These are phyloP conservation scores for Suillus subaureus DNA, from an alignment of 768 basidiomycete species.

Conservation along the genomic window DNA sequence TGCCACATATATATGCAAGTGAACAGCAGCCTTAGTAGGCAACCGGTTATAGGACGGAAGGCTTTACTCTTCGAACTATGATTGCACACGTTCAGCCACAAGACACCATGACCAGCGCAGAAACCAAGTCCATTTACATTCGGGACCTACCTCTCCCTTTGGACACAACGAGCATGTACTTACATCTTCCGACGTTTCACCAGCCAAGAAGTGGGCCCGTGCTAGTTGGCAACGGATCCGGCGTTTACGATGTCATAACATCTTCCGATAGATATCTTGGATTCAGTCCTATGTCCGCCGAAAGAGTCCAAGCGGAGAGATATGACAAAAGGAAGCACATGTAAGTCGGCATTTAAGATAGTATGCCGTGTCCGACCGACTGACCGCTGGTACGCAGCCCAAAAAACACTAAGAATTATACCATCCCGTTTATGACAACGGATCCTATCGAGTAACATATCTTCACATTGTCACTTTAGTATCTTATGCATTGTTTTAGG, in stretches of 20 bases:
- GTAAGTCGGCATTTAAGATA: background rate
- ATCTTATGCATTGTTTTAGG: background rate
- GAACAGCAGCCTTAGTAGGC: too few species aligned
- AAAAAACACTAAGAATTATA: constrained; percentile 15
- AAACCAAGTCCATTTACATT: background rate
- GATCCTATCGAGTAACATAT: background rate
- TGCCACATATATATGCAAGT: too few species aligned
- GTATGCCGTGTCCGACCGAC: background rate
- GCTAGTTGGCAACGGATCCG: too few species aligned
- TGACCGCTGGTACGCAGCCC: background rate
- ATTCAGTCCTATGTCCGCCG: background rate
- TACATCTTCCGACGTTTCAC: background rate
- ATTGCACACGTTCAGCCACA: background rate
- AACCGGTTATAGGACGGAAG: too few species aligned
- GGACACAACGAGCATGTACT: too few species aligned
- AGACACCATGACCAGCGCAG: background rate
- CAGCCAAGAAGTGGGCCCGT: background rate
- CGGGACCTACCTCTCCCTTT: background rate
- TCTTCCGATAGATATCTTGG: background rate
- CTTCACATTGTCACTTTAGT: background rate
- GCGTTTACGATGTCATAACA: background rate
- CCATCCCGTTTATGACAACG: constrained; percentile 16
- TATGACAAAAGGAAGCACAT: background rate
- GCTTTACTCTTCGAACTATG: too few species aligned
- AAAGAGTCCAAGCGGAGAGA: background rate